phyloP scores from a whole-genome alignment of 1,284 basidiomycete genomes.

The Ustilago cynodontis region DNA sequence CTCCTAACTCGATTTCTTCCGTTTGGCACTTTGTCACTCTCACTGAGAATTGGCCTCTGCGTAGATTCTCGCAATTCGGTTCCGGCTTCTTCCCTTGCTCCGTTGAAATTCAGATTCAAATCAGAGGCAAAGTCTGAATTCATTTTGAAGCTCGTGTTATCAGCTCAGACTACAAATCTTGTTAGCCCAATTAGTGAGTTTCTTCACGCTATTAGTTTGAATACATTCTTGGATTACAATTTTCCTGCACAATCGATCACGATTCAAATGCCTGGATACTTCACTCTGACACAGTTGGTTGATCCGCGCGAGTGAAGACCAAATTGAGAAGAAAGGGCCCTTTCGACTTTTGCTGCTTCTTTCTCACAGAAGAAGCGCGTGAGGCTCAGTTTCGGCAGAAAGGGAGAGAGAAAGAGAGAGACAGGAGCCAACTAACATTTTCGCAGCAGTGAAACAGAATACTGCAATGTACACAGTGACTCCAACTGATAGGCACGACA shows the following conservation, averaged over 20 bases:
- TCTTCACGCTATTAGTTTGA: background rate
- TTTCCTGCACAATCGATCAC: slow-evolving; percentile 26
- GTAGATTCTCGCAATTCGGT: slow-evolving; percentile 10
- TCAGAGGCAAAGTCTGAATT: background rate
- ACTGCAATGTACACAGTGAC: background rate
- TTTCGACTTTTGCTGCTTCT: background rate
- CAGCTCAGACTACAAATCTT: no score
- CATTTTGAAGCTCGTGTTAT: background rate
- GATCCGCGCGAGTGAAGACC: slow-evolving; percentile 15
- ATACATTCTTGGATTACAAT: background rate
- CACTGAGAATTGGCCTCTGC: slow-evolving; percentile 6
- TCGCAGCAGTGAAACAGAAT: no score
- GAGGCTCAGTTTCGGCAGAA: slow-evolving; percentile 1
- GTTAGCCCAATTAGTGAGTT: background rate
- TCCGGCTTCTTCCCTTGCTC: slow-evolving; percentile 30
- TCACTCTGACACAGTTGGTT: background rate
- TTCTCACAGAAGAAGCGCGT: slow-evolving; percentile 1
- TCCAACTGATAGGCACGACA: background rate
- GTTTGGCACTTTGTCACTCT: background rate
- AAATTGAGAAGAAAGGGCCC: slow-evolving; percentile 74
- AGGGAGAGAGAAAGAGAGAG: no score
- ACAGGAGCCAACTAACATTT: no score
- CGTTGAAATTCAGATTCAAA: background rate
- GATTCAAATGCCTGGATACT: slow-evolving; percentile 2
- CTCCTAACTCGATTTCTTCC: slow-evolving; percentile 15